Evolutionary conservation across 1,284 basidiomycete genomes (phyloP), one percentile per base, ranked within the genome.

Genomic region (Exobasidium cylindrosporum): DNA sequence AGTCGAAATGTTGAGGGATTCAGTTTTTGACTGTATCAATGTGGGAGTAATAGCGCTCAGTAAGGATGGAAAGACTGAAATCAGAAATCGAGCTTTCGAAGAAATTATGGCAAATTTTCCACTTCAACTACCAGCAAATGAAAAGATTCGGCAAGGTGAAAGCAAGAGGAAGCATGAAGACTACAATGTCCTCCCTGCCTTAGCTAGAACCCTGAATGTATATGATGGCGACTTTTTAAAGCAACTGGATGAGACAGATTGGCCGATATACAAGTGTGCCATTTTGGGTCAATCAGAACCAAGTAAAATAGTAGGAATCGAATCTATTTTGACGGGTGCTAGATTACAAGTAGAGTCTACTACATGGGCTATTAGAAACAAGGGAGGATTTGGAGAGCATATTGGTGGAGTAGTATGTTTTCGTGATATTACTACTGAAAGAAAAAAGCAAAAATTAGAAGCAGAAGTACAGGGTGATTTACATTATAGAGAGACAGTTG

Each of bases 51-150:
- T 73, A 61, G 72, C 72, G 11, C 60, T 76, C 23, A 70, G 69
- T 21, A 57, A 66, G 3, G 73, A 76, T 45, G 73, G 73, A 40
- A 65, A 63, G 31, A 69, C 63, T 30, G 67, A 72, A 40, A 43
- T 74, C n/a, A 65, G 72, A 43, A 76, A 76, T 23, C 63, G 64
- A 21, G 72, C 72, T 28, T 70, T 66, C 58, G 72, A 76, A 53
- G 72, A 76, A 50, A 32, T 71, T 63, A 30, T 60, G 63, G 56
- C 57, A 54, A 28, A n/a, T 23, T n/a, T 6, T 21, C 21, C 23
- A 23, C 29, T 45, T 5, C 13, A 5, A 31, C 14, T 14, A 21
- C n/a, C 4, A n/a, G 26, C 40, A 44, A 26, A 30, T 26, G 21
- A 24, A 45, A 23, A n/a, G n/a, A n/a, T n/a, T n/a, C n/a, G n/a